Evolutionary conservation across 202 grass and related monocot species (phyloP), one percentile per base, ranked within the genome.

Genomic region (Elaeis oleifera): DNA sequence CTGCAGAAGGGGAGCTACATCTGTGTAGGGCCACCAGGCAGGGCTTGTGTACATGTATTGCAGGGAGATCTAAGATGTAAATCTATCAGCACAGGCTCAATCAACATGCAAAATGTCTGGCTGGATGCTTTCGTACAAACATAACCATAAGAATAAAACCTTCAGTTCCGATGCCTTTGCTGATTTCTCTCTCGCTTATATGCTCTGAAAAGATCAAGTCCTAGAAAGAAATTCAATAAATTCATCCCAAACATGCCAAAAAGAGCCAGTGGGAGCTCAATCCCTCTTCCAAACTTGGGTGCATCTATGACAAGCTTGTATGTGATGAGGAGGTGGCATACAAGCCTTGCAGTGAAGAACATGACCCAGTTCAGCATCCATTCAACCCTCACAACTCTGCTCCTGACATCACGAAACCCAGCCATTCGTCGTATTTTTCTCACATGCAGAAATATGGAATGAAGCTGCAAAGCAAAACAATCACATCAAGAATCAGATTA

Each of bases 201-300:
- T 53, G 85, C 88, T 80, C 86, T 84, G 61, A 78, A 61, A 67
- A 92, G 74, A 78, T 99, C 94, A 4, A 86, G 26, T 36, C 88
- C 94, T 56, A 97, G 68, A 78, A 77, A 81, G 71, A 97, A 51
- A 51, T 97, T 97, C 53, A 97, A 73, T 57, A 92, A 16, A 78
- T 97, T 92, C 92, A 92, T 97, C 58, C 84, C 92, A 25, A 78
- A 79, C 92, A 97, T 97, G 23, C 85, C 88, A 53, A 82, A 77
- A 31, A 99, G 70, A 76, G 94, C 85, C 20, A 99, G 60, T 0
- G 94, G 82, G 72, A 94, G 88, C 80, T 94, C 94, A 58, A 89
- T 89, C 61, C 82, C 94, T 69, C 61, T 75, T 22, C 28, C 80
- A 78, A 92, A 92, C 69, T 99, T 92, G 75, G 83, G 68, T 18